Base-by-base conservation (phyloP, 768 basidiomycete genomes). In the Trichaptum fuscoviolaceum region DNA sequence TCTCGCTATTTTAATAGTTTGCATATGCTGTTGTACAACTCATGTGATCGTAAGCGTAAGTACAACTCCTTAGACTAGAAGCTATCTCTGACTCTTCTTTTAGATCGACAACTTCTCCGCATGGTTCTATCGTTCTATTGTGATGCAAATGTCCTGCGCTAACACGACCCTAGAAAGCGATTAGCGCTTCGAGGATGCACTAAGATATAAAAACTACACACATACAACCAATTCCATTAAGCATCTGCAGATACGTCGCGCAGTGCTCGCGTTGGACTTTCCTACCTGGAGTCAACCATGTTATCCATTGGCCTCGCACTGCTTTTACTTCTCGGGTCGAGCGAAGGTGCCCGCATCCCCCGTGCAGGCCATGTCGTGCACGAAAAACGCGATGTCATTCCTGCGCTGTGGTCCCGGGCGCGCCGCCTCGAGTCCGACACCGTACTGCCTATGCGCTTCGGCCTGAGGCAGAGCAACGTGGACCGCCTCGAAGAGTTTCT, bases 371-470 rank as follows among this genome's bases (percentile, higher is more conserved):
- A 76, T 67, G 71, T 73, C 67, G 67, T 80, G 30, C 81, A 82
- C 64, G 81, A 82, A 70, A 78, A 73, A 64, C 81, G 80, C 64
- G 73, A 72, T 18, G 68, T 58, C 15, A 69, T 74, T 2, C 81
- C 80, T 9, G 10, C 64, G 7, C 73, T 72, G 1, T 84, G 79
- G 83, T 57, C 36, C 0, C 65, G 69, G 2, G 63, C 73, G 20
- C 74, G 76, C 34, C 77, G 74, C 4, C 73, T 77, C 24, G 69
- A 77, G 36, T 24, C 78, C 9, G 66, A 75, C 58, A 72, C 74
- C 23, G 66, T 75, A 1, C 67, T 84, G 27, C 83, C 83, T 12
- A 72, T 84, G 36, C 81, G 82, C 60, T 78, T 84, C 58, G 83
- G 82, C 0, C 77, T 84, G 6, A 68, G 69, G 7, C 83, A 84